Percentiles rank a stretch among this genome's conserved stretches.
Conservation (phyloP, 805 yeast species). For the Candida railenensis region DNA sequence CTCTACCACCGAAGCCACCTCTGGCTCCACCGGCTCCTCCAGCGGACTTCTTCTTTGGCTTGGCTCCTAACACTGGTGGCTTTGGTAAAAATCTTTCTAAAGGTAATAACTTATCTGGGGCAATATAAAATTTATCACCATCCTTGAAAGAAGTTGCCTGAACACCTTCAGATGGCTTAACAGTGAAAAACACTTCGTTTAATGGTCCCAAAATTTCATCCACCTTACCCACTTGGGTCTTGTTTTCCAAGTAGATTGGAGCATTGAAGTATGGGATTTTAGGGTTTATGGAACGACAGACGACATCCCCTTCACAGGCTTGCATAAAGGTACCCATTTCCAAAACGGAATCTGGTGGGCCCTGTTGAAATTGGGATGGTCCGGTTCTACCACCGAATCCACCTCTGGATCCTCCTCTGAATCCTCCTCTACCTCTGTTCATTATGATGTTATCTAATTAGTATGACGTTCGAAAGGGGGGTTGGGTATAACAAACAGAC, state of each 20-base stretch:
- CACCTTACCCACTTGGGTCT: slow-evolving; percentile 93
- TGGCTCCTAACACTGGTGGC: slow-evolving; percentile 85
- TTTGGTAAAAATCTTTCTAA: slow-evolving; percentile 96
- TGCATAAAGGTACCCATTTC: slow-evolving; percentile 95
- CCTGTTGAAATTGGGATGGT: slow-evolving; percentile 69
- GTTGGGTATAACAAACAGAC: neutral
- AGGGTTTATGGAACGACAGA: slow-evolving; percentile 90
- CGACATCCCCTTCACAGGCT: slow-evolving; percentile 95
- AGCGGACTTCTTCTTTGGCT: slow-evolving; percentile 69
- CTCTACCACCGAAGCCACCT: slow-evolving; percentile 30
- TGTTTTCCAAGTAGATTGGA: slow-evolving; percentile 94
- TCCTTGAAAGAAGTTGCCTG: slow-evolving; percentile 90
- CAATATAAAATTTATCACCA: slow-evolving; percentile 95
- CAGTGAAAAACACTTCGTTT: slow-evolving; percentile 96
- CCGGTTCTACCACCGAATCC: slow-evolving; percentile 72
- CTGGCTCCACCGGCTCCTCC: slow-evolving; percentile 50
- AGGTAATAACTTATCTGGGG: slow-evolving; percentile 92
- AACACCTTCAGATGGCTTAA: slow-evolving; percentile 95
- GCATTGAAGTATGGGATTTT: slow-evolving; percentile 98
- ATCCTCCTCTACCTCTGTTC: slow-evolving; percentile 52
- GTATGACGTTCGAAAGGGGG: neutral
- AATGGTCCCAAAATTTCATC: slow-evolving; percentile 98
- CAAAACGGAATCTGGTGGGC: slow-evolving; percentile 93
- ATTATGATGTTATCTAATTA: slow-evolving; percentile 23
- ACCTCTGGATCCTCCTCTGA: slow-evolving; percentile 66